Percentiles rank a stretch among this genome's conserved stretches.
phyloP scores from a whole-genome alignment of 768 basidiomycete species.

The Saitozyma sp. region DNA sequence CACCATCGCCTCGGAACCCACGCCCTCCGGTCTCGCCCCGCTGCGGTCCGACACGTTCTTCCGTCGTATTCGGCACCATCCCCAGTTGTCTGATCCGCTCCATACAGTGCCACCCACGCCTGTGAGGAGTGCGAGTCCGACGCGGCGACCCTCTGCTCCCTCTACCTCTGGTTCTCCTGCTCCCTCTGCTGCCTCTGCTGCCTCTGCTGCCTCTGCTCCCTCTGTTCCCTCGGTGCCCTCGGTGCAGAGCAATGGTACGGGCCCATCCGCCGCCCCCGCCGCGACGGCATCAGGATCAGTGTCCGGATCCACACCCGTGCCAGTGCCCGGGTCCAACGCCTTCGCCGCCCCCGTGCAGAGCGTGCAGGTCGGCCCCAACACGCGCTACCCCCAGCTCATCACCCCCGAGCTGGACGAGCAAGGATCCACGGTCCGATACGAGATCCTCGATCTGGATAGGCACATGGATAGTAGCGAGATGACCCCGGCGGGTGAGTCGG shows the following conservation, averaged over 20 bases:
- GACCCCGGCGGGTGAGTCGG: constrained; percentile 39
- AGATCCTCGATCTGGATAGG: constrained; percentile 43
- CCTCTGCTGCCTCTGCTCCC: no score
- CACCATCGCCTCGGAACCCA: constrained; percentile 45
- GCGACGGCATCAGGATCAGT: no score
- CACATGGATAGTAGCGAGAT: constrained; percentile 47
- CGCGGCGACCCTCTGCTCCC: no score
- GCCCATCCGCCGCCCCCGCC: constrained; percentile 1
- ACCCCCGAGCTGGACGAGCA: constrained; percentile 37
- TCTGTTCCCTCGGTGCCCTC: constrained; percentile 10
- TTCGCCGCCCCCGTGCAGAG: constrained; percentile 28
- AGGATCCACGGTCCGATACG: constrained; percentile 33
- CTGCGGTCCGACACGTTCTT: constrained; percentile 42
- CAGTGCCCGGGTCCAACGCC: constrained; percentile 2
- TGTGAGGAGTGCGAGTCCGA: no score
- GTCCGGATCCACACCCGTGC: no score
- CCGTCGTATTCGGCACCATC: constrained; percentile 42
- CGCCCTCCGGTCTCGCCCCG: constrained; percentile 35
- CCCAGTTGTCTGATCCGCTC: constrained; percentile 26
- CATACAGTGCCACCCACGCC: neutral
- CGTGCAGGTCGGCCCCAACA: constrained; percentile 24
- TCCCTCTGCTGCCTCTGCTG: no score
- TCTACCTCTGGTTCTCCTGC: no score
- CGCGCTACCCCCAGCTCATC: constrained; percentile 28
- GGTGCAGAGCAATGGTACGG: neutral